phyloP scores from a whole-genome alignment of 2,329 filamentous ascomycete genomes.

The Dactylellina drechsleri region DNA sequence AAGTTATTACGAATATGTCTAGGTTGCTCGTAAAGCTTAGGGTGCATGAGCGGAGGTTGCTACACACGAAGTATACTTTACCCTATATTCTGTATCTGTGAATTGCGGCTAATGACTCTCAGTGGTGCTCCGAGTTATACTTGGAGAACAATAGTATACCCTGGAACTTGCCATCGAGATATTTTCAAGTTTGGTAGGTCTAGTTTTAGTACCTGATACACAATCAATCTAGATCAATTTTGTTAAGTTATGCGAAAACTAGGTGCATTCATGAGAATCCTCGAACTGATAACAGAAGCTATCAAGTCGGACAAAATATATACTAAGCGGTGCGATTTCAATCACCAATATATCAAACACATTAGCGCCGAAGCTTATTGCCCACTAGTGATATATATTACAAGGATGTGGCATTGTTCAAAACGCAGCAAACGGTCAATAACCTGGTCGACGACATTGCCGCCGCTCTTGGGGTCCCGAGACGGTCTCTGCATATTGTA shows the following conservation, averaged over 20 bases:
- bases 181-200: conserved; percentile 31
- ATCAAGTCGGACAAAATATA: conserved; percentile 42
- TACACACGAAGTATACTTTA: conserved; percentile 19
- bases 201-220: too few relatives aligned
- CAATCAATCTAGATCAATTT: too few relatives aligned
- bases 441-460: conserved; percentile 78
- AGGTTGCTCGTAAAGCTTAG: conserved; percentile 35
- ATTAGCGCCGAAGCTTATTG: too few relatives aligned
- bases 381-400: conserved; percentile 78
- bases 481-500: conserved; percentile 77
- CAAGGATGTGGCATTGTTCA: conserved; percentile 77
- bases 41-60: conserved; percentile 12
- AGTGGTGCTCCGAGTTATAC: conserved; percentile 26
- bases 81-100: neutral
- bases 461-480: conserved; percentile 72
- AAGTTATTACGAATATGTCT: conserved; percentile 30
- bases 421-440: conserved; percentile 75
- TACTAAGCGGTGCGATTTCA: conserved; percentile 17
- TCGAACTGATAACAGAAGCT: conserved; percentile 37
- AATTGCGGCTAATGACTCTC: neutral
- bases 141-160: conserved; percentile 46
- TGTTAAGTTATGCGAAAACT: neutral
- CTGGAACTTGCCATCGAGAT: conserved; percentile 23
- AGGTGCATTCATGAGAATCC: conserved; percentile 42
- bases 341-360: too few relatives aligned